phyloP scores from a whole-genome alignment of 305 asterid genomes.

The Fraxinus ornus region DNA sequence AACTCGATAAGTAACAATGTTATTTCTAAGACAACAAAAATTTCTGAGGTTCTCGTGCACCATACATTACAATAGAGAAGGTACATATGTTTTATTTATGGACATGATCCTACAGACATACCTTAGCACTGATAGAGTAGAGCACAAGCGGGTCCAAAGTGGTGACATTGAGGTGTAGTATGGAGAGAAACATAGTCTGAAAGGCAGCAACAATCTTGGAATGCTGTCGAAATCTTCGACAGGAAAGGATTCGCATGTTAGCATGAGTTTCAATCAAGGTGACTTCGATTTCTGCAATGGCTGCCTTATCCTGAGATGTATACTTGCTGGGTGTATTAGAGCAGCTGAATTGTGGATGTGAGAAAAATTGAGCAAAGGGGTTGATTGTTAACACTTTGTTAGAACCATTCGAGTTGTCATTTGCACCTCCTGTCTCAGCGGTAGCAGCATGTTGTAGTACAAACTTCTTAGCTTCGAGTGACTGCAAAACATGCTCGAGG shows the following conservation, averaged over 20 bases:
- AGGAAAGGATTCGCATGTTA: constrained; percentile 60
- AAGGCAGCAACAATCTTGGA: constrained; percentile 65
- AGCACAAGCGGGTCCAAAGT: constrained; percentile 70
- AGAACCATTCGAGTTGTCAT: background rate
- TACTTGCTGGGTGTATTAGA: constrained; percentile 45
- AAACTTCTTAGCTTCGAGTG: constrained; percentile 69
- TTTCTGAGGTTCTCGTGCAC: background rate
- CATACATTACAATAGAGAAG: background rate
- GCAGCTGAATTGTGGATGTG: constrained; percentile 71
- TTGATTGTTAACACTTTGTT: background rate
- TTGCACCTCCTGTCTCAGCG: background rate
- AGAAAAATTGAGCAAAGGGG: constrained; percentile 72
- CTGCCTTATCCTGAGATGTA: constrained; percentile 58
- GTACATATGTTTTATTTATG: background rate
- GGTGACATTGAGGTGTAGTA: constrained; percentile 81
- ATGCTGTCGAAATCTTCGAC: constrained; percentile 54
- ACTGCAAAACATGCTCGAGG: constrained; percentile 71
- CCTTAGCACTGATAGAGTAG: constrained; percentile 90
- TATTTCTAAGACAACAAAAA: background rate
- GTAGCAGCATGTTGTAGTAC: constrained; percentile 19
- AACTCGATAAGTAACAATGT: background rate
- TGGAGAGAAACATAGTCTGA: constrained; percentile 51
- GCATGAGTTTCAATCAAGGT: constrained; percentile 87
- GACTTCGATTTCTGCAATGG: constrained; percentile 71
- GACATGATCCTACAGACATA: constrained; percentile 19